Evolutionary conservation across 2,329 filamentous ascomycete genomes (phyloP), one percentile per base, ranked within the genome.

Genomic region (Drechslera avenae): DNA sequence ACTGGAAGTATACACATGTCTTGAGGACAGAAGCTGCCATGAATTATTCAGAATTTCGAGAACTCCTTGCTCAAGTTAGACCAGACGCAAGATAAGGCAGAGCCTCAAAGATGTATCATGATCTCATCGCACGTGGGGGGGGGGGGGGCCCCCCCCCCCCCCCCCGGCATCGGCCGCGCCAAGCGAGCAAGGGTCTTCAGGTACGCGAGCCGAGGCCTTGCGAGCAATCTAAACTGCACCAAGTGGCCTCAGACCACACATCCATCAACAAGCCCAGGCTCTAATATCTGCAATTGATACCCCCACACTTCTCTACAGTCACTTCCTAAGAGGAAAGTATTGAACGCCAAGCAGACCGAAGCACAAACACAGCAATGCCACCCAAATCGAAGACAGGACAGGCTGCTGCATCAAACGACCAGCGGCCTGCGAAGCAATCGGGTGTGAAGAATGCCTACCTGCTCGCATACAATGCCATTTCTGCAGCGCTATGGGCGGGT

Each of bases 401-500:
- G 18, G 37, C 48, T 9, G 28, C 39, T 1, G 44, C 49, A 13
- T 39, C 49, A 19, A 52, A 52, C 16, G 44, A 52, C 34, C 49
- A 48, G 28, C 46, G 44, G 4, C 39, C 44, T 1, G 12, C 44
- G 13, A 52, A 43, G n/a, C 37, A 37, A 21, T 39, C 54, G 3
- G 37, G 32, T 19, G 46, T 52, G 5, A 72, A 72, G 31, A 68
- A 59, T 12, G 44, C 62, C 5, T 96, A 97, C 78, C 85, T 97
- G 46, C 81, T 92, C 68, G 78, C 86, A 63, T 99, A 97, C 83
- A 97, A 97, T 76, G 81, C 85, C 64, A 69, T 87, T 59, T 95
- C 87, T 45, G 84, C 91, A 54, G 71, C 85, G 17, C 83, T 93
- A 45, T 99, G 94, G 94, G 76, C 83, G 33, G 83, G 84, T 14